phyloP scores from a whole-genome alignment of 1,139 yeast species.

The Taiozyma sp. region DNA sequence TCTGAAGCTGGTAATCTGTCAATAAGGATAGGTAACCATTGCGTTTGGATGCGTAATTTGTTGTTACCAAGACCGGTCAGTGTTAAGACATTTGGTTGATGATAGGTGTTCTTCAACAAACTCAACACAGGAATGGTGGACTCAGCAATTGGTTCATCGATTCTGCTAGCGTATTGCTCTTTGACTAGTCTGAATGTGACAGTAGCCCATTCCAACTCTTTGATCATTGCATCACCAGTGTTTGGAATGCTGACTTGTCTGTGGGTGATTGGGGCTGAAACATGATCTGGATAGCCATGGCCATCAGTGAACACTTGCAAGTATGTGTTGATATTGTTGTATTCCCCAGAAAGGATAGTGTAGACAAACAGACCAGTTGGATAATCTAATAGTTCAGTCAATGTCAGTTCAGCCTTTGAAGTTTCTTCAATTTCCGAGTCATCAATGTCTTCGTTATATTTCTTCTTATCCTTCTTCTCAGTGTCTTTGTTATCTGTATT shows the following conservation, averaged over 20 bases:
- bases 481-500: conserved; percentile 24
- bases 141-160: conserved; percentile 59
- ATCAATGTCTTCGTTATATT: conserved; percentile 30
- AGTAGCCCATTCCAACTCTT: conserved; percentile 73
- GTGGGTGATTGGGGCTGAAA: conserved; percentile 43
- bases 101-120: conserved; percentile 61
- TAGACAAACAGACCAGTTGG: conserved; percentile 75
- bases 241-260: conserved; percentile 43
- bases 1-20: conserved; percentile 69
- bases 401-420: conserved; percentile 52
- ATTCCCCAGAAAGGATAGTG: conserved; percentile 55
- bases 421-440: conserved; percentile 36
- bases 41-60: conserved; percentile 53
- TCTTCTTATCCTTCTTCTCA: conserved; percentile 22
- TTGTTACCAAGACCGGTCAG: conserved; percentile 45
- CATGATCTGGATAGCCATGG: conserved; percentile 57
- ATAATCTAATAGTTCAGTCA: conserved; percentile 58
- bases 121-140: conserved; percentile 63
- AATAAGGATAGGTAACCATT: conserved; percentile 75
- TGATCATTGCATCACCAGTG: conserved; percentile 70
- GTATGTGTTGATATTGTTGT: conserved; percentile 50
- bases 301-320: conserved; percentile 77
- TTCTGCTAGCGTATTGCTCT: conserved; percentile 46
- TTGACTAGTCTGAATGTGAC: conserved; percentile 59
- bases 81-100: conserved; percentile 51